Base-by-base conservation (phyloP, 331 rosid species). In the Phaseolus coccineus region DNA sequence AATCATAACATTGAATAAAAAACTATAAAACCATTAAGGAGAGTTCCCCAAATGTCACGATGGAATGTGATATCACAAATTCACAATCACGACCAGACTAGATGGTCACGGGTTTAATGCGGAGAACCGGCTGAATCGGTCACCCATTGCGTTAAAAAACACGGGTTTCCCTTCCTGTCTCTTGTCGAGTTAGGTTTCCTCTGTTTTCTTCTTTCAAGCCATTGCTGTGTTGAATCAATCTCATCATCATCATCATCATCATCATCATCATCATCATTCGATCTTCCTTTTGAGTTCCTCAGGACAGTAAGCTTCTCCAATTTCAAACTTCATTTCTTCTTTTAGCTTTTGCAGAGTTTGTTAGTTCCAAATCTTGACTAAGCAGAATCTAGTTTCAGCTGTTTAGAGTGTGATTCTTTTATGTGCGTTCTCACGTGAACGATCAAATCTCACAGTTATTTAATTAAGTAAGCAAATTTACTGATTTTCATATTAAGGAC, bases 191-290 rank as follows among this genome's bases (percentile, higher is more conserved):
- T 71, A 33, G n/a, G 35, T 56, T 73, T 73, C 14, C 53, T 39
- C 25, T 24, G 7, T 73, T 35, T 8, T 72, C 67, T 12, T 15
- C 4, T 3, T 58, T 37, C 15, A 55, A 53, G 53, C 40, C 2
- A 14, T 39, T 56, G 25, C 39, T 19, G 9, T 55, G 53, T 66
- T 56, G 4, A 40, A 14, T 77, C 74, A 77, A 52, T 66, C 77
- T 53, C 67, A 2, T 52, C 66, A 15, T 40, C 25, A 10, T 55
- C 16, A 27, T 55, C n/a, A n/a, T n/a, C n/a, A n/a, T n/a, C n/a
- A n/a, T n/a, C n/a, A n/a, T n/a, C n/a, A n/a, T n/a, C 66, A 15
- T 40, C 25, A 10, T 55, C 16, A 27, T 55, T 68, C 53, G 82
- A 69, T 78, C 70, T 69, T 0, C 35, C 22, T 15, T 56, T 58